Conservation (phyloP, 768 basidiomycete species). For the Gymnopilus dilepis region DNA sequence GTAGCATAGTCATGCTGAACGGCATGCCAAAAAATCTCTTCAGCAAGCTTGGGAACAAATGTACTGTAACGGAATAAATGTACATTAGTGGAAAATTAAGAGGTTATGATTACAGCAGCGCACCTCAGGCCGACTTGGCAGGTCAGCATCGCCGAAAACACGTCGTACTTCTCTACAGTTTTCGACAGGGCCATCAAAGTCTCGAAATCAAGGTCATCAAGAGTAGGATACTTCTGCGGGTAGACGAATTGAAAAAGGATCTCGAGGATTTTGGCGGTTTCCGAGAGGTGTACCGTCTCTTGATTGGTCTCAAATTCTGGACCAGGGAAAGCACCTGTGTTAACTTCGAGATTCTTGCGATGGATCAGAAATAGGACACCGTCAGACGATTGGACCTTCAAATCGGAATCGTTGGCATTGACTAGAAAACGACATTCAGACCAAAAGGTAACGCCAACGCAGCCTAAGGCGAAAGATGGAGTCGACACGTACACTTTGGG, state of each 20-base stretch:
- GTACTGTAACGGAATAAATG: neutral
- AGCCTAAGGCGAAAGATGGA: no score
- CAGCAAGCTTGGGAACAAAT: neutral
- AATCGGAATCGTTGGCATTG: neutral
- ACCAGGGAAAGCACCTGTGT: conserved; percentile 9
- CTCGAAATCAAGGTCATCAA: neutral
- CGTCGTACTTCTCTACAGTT: conserved; percentile 26
- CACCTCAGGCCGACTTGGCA: conserved; percentile 17
- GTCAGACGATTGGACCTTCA: conserved; percentile 1
- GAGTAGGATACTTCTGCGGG: neutral
- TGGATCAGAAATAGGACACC: neutral
- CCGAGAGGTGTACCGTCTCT: neutral
- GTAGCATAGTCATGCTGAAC: neutral
- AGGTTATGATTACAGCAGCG: neutral
- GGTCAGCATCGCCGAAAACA: conserved; percentile 26
- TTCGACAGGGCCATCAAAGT: conserved; percentile 20
- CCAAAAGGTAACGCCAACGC: neutral
- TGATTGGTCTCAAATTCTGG: neutral
- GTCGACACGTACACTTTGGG: no score
- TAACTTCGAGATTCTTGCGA: conserved; percentile 2
- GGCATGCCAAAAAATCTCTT: neutral
- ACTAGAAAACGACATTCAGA: neutral
- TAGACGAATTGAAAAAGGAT: conserved; percentile 5
- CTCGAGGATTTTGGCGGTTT: conserved; percentile 1
- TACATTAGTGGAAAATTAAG: neutral